phyloP scores from a whole-genome alignment of 192 early-diverging fungal species.

The Martensiomyces pterosporus region DNA sequence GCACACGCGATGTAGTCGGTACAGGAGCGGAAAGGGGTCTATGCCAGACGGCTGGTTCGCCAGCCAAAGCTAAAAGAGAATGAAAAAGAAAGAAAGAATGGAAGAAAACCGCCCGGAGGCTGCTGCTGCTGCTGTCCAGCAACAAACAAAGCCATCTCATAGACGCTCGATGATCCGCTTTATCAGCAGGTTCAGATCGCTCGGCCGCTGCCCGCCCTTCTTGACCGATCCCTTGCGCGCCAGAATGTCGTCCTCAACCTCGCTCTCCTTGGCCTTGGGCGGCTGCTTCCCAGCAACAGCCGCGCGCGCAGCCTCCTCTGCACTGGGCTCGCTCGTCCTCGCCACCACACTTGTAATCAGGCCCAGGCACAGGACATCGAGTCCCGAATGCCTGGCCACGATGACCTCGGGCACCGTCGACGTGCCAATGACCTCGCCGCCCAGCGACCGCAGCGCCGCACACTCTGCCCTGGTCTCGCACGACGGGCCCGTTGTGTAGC shows the following conservation, averaged over 20 bases:
- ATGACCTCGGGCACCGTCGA: conserved; percentile 86
- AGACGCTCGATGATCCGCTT: conserved; percentile 28
- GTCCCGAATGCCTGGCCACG: conserved; percentile 78
- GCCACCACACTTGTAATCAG: conserved; percentile 75
- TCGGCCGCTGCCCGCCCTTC: conserved; percentile 41
- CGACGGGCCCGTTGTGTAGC: conserved; percentile 84
- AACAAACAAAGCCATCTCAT: no score
- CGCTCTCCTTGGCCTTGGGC: conserved; percentile 5
- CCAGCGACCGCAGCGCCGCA: conserved; percentile 60
- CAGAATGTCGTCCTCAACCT: conserved; percentile 33
- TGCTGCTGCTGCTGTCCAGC: no score
- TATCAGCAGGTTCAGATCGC: conserved; percentile 34
- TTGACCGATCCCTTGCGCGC: conserved; percentile 29
- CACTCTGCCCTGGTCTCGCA: conserved; percentile 87
- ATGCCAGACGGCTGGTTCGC: no score
- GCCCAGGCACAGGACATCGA: conserved; percentile 73
- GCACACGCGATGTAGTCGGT: background rate
- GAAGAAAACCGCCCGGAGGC: background rate
- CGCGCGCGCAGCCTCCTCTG: conserved; percentile 30
- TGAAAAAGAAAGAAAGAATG: conserved; percentile 5
- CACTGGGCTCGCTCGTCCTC: conserved; percentile 24
- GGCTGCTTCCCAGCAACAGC: conserved; percentile 19
- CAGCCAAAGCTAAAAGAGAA: background rate
- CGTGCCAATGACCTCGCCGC: conserved; percentile 86
- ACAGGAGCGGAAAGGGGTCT: no score